Base-by-base conservation (phyloP, 2,329 filamentous ascomycete genomes). In the Fusarium tanahbumbuense region DNA sequence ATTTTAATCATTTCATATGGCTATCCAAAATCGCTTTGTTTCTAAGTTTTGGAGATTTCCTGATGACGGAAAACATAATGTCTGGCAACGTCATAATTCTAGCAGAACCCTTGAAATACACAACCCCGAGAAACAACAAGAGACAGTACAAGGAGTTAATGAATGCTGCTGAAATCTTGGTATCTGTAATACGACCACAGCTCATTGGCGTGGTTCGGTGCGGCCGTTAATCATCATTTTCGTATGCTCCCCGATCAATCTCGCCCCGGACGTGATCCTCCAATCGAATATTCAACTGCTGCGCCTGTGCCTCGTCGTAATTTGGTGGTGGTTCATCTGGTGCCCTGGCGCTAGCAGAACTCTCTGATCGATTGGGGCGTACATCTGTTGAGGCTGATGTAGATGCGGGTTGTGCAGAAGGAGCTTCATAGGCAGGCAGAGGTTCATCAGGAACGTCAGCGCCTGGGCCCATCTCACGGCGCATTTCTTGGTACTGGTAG, bases 221-320 rank as follows among this genome's bases (percentile, higher is more conserved):
- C 56, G 55, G 62, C 59, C 64, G 57, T 76, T 69, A 79, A 59
- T 72, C 64, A 67, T 75, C 70, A 58, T 68, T 68, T 54, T 78
- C 76, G 52, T 74, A 64, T 27, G 72, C 64, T 71, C 86, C 84
- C 67, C 86, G 85, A 76, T 95, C 92, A 45, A 93, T 84, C 72
- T 92, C 92, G 66, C 92, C 87, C 47, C 91, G 90, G 70, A 94
- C 85, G 64, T 91, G 92, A 72, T 93, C 89, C 77, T 93, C 88
- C 23, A 90, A 81, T 53, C 81, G 83, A 76, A 84, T 87, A 66
- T 81, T 85, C 28, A 91, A 79, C 28, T 88, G 87, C 73, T 90
- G 88, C n/a, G 87, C 89, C 80, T 98, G 95, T 28, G 93, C 92
- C 79, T 97, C 93, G 75, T 98, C 94, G 77, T 98, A 98, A 37